Evolutionary conservation across 495 filamentous ascomycete species (phyloP).

Genomic region (Sporormia fimetaria): DNA sequence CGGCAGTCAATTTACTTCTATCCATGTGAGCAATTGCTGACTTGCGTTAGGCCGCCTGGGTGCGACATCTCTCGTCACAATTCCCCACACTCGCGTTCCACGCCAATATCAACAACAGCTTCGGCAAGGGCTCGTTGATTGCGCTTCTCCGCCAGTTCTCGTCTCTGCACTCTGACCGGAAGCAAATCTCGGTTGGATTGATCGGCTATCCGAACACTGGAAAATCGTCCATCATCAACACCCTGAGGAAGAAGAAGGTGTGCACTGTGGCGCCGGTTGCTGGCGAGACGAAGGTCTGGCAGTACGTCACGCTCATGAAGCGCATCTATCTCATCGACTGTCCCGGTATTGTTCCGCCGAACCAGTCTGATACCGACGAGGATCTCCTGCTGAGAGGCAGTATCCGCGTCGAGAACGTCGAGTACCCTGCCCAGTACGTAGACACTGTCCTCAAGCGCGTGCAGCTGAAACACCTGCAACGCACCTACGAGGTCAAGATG

Average conservation of each 20-base stretch:
- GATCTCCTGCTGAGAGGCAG: slow-evolving; percentile 90
- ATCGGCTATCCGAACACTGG: slow-evolving; percentile 38
- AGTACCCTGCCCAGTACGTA: slow-evolving; percentile 92
- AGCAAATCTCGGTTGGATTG: slow-evolving; percentile 49
- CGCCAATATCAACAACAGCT: slow-evolving; percentile 77
- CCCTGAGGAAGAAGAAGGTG: slow-evolving; percentile 70
- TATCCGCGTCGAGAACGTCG: slow-evolving; percentile 86
- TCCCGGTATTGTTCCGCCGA: slow-evolving; percentile 89
- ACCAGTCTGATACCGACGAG: slow-evolving; percentile 62
- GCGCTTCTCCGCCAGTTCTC: slow-evolving; percentile 66
- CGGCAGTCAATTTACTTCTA: not conserved
- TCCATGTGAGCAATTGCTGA: not conserved
- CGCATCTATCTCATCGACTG: slow-evolving; percentile 96
- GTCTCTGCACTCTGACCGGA: slow-evolving; percentile 75
- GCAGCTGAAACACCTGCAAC: slow-evolving; percentile 76
- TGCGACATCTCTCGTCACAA: slow-evolving; percentile 66
- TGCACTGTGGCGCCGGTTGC: slow-evolving; percentile 92
- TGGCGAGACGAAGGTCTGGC: slow-evolving; percentile 89
- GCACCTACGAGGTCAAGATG: slow-evolving; percentile 82
- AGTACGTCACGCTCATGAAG: slow-evolving; percentile 95
- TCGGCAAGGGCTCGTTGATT: slow-evolving; percentile 36
- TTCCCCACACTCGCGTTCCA: slow-evolving; percentile 92
- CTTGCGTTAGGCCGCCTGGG: slow-evolving; percentile 64
- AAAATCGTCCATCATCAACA: slow-evolving; percentile 36
- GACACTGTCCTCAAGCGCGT: slow-evolving; percentile 67